These are phyloP conservation scores for Polytrichum commune DNA, from an alignment of 225 moss, liverwort and hornwort species.

Conservation along the genomic window DNA sequence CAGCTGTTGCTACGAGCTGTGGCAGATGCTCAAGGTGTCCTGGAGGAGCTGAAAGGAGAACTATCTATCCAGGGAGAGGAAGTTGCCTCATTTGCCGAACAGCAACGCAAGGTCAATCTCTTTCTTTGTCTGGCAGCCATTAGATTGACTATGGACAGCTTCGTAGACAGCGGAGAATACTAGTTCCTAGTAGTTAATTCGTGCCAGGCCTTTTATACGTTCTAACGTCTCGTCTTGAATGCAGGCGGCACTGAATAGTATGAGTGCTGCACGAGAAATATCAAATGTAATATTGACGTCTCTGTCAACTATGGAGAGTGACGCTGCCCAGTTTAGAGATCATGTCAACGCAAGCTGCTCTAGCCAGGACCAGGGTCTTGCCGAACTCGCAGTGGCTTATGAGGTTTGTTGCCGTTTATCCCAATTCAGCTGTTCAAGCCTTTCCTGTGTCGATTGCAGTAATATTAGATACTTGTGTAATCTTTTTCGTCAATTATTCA, in stretches of 20 bases:
- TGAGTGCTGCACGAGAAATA: slow-evolving; percentile 65
- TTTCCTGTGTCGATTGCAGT: too few relatives aligned
- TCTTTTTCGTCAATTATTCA: background rate
- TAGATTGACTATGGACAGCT: background rate
- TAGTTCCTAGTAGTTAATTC: background rate
- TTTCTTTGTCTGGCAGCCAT: background rate
- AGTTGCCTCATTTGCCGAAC: slow-evolving; percentile 56
- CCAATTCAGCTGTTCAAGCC: too few relatives aligned
- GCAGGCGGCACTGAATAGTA: slow-evolving; percentile 59
- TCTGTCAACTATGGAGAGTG: slow-evolving; percentile 56
- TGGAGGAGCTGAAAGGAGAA: slow-evolving; percentile 52
- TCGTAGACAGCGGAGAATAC: too few relatives aligned
- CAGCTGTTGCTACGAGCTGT: slow-evolving; percentile 76
- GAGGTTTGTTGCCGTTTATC: slow-evolving; percentile 42
- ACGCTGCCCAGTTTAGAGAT: slow-evolving; percentile 62
- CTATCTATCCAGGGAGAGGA: slow-evolving; percentile 63
- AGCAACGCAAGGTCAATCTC: slow-evolving; percentile 60
- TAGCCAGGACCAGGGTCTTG: slow-evolving; percentile 62
- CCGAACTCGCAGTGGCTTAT: slow-evolving; percentile 70
- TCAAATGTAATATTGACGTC: slow-evolving; percentile 54
- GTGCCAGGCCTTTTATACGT: background rate
- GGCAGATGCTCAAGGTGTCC: slow-evolving; percentile 63
- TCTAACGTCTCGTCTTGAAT: background rate
- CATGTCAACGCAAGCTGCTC: slow-evolving; percentile 46
- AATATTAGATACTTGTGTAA: too few relatives aligned